Conservation (phyloP, 2,329 filamentous ascomycete genomes). For the Pseudovirgaria hyperparasitica region DNA sequence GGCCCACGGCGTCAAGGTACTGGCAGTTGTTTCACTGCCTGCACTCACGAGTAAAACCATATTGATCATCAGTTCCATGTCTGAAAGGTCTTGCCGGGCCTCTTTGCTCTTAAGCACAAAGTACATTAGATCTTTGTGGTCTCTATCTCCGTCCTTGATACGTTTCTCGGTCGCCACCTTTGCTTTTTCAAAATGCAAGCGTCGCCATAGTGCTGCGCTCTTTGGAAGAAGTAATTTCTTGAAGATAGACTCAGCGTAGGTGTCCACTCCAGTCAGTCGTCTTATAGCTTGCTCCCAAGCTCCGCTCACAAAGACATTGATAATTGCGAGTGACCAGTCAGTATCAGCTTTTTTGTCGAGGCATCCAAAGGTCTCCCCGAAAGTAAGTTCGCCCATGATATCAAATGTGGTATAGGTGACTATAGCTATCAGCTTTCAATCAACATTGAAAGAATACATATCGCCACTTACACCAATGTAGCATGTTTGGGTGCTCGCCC, state of each 20-base stretch:
- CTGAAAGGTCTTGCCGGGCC: slow-evolving; percentile 1
- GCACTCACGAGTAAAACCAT: slow-evolving; percentile 9
- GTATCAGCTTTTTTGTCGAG: slow-evolving; percentile 5
- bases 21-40: slow-evolving; percentile 14
- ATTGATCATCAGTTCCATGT: slow-evolving; percentile 3
- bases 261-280: slow-evolving; percentile 4
- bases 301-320: slow-evolving; percentile 5
- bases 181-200: slow-evolving; percentile 5
- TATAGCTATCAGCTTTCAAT: slow-evolving; percentile 4
- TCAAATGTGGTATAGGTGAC: slow-evolving; percentile 14
- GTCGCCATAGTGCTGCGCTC: slow-evolving; percentile 4
- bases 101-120: slow-evolving; percentile 7
- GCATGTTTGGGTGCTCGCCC: slow-evolving; percentile 17
- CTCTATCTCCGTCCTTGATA: slow-evolving; percentile 5
- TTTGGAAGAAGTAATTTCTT: slow-evolving; percentile 3
- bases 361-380: slow-evolving; percentile 12
- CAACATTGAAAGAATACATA: slow-evolving; percentile 10
- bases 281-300: slow-evolving; percentile 18
- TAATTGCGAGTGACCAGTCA: slow-evolving; percentile 5
- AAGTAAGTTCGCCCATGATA: slow-evolving; percentile 13
- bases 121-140: slow-evolving; percentile 7
- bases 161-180: slow-evolving; percentile 5
- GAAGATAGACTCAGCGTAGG: slow-evolving; percentile 3
- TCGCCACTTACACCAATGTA: slow-evolving; percentile 16
- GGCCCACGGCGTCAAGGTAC: slow-evolving; percentile 9